A percentile compares a stretch with the other conserved stretches of the same genome.
Conservation (phyloP, 805 yeast genomes). For the Candida adriatica region DNA sequence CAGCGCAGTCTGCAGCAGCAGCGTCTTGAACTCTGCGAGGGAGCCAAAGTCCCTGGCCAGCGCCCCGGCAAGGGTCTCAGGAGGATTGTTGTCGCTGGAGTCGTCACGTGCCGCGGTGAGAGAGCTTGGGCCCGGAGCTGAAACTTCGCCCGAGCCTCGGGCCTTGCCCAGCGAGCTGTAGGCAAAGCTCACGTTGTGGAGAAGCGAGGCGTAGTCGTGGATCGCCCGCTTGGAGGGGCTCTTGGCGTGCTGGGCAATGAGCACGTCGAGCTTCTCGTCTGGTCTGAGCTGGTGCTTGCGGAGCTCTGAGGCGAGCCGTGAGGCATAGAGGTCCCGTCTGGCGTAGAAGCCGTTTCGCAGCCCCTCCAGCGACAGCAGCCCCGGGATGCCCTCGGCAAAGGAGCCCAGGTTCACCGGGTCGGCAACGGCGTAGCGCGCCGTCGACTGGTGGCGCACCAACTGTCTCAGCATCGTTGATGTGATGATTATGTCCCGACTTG, state of each 20-base stretch:
- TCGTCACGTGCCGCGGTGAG: constrained; percentile 41
- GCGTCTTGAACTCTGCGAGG: constrained; percentile 63
- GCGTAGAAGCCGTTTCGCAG: constrained; percentile 45
- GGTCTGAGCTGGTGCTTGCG: constrained; percentile 2
- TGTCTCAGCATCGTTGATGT: too few species aligned
- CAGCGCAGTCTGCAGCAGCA: constrained; percentile 60
- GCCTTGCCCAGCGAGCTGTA: constrained; percentile 27
- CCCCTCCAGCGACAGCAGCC: constrained; percentile 41
- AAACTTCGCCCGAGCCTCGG: constrained; percentile 10
- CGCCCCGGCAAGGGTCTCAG: constrained; percentile 29
- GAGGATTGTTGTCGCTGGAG: constrained; percentile 23
- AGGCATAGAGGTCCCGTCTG: constrained; percentile 33
- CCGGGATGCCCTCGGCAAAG: constrained; percentile 33
- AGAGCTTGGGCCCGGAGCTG: constrained; percentile 17
- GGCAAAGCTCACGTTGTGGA: constrained; percentile 32
- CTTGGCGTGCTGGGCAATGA: constrained; percentile 24
- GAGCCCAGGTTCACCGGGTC: constrained; percentile 5
- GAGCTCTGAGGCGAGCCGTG: constrained; percentile 3
- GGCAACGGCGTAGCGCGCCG: constrained; percentile 11
- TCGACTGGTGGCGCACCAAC: constrained; percentile 9
- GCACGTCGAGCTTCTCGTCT: constrained; percentile 15
- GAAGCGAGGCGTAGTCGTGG: constrained; percentile 33
- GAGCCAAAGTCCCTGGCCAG: constrained; percentile 49
- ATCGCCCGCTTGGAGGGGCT: constrained; percentile 25
- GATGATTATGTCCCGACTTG: too few species aligned